Base-by-base conservation (phyloP, 2,329 filamentous ascomycete genomes). In the Eutypella sp. region DNA sequence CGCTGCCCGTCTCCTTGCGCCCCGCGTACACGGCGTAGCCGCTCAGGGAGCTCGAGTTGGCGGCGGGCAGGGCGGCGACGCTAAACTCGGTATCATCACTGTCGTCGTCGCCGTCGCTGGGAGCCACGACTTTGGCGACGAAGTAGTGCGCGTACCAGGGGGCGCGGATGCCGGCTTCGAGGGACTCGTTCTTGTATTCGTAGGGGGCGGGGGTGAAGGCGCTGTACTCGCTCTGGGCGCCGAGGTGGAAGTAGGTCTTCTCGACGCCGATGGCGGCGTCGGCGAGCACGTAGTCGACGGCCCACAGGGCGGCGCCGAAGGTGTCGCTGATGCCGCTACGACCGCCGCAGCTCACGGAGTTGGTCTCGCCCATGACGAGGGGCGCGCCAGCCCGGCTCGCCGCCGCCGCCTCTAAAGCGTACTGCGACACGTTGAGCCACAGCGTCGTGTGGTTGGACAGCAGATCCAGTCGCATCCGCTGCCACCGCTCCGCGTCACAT, bases 301-400 rank as follows among this genome's bases (percentile, higher is more conserved):
- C 64, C 73, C 73, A 76, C 7, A 76, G 67, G 16, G 67, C 73
- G 7, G 72, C 71, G 41, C 73, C 73, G 47, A 73, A 73, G 0
- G 70, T 72, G 47, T 74, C 71, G 37, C 63, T 64, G 40, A 74
- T 64, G 10, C 73, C 71, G 15, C 61, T 59, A 4, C 57, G 57
- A 41, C 67, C 67, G 16, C 62, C 59, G 51, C 67, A 67, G 40
- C 61, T 65, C n/a, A 67, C 58, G 13, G 65, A 68, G 56, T 75
- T 74, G 2, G 71, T 74, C 61, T 75, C 73, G 22, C 72, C 72
- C 53, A 76, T 66, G 25, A 74, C 61, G 31, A 70, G 61, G 0
- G 63, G 54, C 36, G 67, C 67, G 29, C 67, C 64, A 20, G 64
- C 57, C 0, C 51, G 54, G 19, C 59, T 56, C 1, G 69, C 67